Percentiles rank a stretch among this genome's conserved stretches.
Evolutionary conservation across 495 filamentous ascomycete genomes (phyloP).

Genomic region (Penicillium manginii): DNA sequence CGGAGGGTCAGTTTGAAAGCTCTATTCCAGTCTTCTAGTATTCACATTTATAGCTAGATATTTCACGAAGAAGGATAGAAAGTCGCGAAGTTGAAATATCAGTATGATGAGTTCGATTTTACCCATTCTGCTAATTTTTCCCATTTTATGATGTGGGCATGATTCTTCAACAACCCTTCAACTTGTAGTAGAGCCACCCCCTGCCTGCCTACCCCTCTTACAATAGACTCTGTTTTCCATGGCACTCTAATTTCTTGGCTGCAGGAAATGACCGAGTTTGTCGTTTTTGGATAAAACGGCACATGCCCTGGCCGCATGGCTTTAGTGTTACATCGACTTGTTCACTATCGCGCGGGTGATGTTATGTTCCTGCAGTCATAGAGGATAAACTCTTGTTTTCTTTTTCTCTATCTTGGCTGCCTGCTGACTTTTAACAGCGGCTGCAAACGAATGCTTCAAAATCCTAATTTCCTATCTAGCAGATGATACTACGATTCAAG

Average conservation of each 20-base stretch:
- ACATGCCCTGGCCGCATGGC: conserved; percentile 32
- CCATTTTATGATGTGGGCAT: too few relatives aligned
- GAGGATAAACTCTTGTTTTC: not conserved
- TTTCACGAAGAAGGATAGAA: not conserved
- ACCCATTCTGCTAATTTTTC: too few relatives aligned
- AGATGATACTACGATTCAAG: conserved; percentile 7
- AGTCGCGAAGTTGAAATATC: too few relatives aligned
- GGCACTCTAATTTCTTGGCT: not conserved
- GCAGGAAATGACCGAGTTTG: not conserved
- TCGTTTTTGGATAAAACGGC: conserved; percentile 10
- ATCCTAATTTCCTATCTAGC: not conserved
- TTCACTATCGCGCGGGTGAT: conserved; percentile 13
- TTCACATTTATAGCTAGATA: not conserved
- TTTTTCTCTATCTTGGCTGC: not conserved
- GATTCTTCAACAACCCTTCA: too few relatives aligned
- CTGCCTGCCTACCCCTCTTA: not conserved
- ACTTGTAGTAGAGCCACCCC: too few relatives aligned
- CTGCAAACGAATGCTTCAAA: not conserved
- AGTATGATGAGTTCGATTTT: too few relatives aligned
- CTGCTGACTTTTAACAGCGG: not conserved
- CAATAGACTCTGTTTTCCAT: not conserved
- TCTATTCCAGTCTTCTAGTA: not conserved
- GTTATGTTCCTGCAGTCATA: conserved; percentile 23
- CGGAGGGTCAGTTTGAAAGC: not conserved
- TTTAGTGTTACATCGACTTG: conserved; percentile 24